These are phyloP conservation scores for Santalum album DNA, from an alignment of 164 flowering plant species.

Conservation along the genomic window DNA sequence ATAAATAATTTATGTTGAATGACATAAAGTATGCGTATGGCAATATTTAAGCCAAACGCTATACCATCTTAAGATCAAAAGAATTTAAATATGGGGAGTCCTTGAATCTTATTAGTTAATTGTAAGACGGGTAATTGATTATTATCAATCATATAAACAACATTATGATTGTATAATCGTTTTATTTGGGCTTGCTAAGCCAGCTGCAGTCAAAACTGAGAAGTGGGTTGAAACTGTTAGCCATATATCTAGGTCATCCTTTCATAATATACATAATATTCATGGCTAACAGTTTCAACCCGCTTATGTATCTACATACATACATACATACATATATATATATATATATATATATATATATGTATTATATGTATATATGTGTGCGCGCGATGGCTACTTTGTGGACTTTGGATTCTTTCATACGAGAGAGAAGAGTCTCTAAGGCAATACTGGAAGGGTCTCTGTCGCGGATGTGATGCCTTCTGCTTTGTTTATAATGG, in stretches of 20 bases:
- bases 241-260: not conserved
- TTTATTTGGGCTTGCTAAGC: not conserved
- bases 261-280: not conserved
- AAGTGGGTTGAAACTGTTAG: not conserved
- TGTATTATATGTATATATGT: not conserved
- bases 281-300: too few species aligned
- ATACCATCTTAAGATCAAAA: too few species aligned
- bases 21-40: too few species aligned
- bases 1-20: too few species aligned
- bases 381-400: not conserved
- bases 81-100: too few species aligned
- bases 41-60: too few species aligned
- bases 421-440: not conserved
- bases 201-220: too few species aligned
- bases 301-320: too few species aligned
- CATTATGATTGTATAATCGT: not conserved
- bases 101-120: too few species aligned
- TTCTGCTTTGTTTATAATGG: not conserved
- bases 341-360: not conserved
- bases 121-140: too few species aligned
- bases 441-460: not conserved
- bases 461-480: conserved; percentile 1
- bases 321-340: too few species aligned
- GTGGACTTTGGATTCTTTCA: conserved; percentile 14
- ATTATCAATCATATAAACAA: too few species aligned